Conservation (phyloP, 345 rosid species). For the Atalantia buxifolia region DNA sequence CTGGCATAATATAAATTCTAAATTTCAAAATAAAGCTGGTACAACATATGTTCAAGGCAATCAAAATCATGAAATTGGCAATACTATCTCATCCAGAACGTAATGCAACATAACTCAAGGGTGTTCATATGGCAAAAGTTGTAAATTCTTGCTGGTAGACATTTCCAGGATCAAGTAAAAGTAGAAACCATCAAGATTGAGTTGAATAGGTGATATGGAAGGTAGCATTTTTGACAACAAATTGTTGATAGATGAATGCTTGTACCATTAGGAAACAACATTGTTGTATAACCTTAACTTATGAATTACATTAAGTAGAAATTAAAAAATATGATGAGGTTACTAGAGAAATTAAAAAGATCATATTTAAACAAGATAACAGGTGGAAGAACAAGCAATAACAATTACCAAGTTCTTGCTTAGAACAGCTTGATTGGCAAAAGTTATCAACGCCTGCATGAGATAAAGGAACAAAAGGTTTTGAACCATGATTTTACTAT, state of each 20-base stretch:
- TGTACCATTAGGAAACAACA: background rate
- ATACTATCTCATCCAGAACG: background rate
- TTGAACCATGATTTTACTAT: background rate
- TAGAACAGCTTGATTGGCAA: slow-evolving; percentile 65
- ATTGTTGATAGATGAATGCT: background rate
- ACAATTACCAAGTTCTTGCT: slow-evolving; percentile 77
- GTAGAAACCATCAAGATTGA: slow-evolving; percentile 2
- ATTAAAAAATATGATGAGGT: background rate
- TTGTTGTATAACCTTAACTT: background rate
- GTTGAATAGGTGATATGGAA: background rate
- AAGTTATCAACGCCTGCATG: slow-evolving; percentile 48
- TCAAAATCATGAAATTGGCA: slow-evolving; percentile 1
- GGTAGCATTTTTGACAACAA: background rate
- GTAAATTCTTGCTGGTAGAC: background rate
- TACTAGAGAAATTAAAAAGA: background rate
- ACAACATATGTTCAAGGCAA: background rate
- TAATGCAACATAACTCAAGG: background rate
- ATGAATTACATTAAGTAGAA: background rate
- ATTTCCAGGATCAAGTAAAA: background rate
- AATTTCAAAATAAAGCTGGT: background rate
- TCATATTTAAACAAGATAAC: background rate
- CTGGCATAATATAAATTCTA: slow-evolving; percentile 33
- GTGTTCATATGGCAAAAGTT: background rate
- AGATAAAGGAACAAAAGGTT: slow-evolving; percentile 9
- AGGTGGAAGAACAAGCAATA: background rate